Evolutionary conservation across 352 stramenopile genomes (phyloP).

Genomic region (Phytopythium chamaehyphon): DNA sequence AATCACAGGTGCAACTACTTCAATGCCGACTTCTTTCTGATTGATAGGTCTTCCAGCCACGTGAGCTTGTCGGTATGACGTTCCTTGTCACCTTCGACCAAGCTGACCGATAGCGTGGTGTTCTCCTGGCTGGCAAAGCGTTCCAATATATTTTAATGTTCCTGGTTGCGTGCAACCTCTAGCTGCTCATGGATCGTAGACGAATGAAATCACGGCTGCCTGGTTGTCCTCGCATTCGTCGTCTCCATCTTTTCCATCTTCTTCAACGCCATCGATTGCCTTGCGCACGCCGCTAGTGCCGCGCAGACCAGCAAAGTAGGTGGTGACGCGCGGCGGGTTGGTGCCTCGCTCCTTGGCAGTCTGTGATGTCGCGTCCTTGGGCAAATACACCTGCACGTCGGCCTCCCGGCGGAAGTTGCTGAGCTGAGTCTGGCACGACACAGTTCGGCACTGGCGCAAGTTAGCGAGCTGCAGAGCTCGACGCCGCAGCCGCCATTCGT

Average conservation of each 20-base stretch:
- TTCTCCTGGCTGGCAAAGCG: too few relatives aligned
- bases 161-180: too few relatives aligned
- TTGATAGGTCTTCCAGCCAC: too few relatives aligned
- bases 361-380: slow-evolving; percentile 60
- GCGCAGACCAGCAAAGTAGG: slow-evolving; percentile 72
- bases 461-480: slow-evolving; percentile 91
- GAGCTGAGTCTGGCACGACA: slow-evolving; percentile 83
- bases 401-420: slow-evolving; percentile 87
- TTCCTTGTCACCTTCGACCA: too few relatives aligned
- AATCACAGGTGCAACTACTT: too few relatives aligned
- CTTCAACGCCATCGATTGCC: slow-evolving; percentile 9
- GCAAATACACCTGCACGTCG: slow-evolving; percentile 87
- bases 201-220: slow-evolving; percentile 61
- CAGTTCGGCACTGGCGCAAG: slow-evolving; percentile 86
- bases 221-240: slow-evolving; percentile 26
- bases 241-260: slow-evolving; percentile 22
- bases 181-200: slow-evolving; percentile 55
- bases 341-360: slow-evolving; percentile 76
- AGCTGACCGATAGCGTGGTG: too few relatives aligned
- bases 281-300: slow-evolving; percentile 1
- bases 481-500: slow-evolving; percentile 91
- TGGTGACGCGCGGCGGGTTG: slow-evolving; percentile 77
- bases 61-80: too few relatives aligned
- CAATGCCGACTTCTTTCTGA: too few relatives aligned
- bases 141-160: too few relatives aligned